Base-by-base conservation (phyloP, 371 early-diverging fungal genomes). In the Mucor plumbeus region DNA sequence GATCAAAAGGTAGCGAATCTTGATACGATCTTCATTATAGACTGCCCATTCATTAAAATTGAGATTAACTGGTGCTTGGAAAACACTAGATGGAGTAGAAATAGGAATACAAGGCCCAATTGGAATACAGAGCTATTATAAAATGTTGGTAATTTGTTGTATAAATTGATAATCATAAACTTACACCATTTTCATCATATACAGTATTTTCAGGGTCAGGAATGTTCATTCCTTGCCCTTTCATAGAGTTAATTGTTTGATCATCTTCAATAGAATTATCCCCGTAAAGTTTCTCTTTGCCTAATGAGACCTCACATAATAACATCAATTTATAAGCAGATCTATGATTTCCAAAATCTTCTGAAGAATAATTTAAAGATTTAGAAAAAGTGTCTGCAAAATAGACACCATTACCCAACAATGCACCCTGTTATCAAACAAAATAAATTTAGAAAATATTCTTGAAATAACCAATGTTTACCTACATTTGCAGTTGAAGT, bases 241-340 rank as follows among this genome's bases (percentile, higher is more conserved):
- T 82, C 19, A 85, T 76, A 15, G 82, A 81, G 63, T 72, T 47
- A 31, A 53, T 35, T 31, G 48, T 5, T 62, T 57, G 9, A 8
- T 38, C 31, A 14, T 5, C 8, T 21, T 21, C 6, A 4, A 3
- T 14, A 8, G 17, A n/a, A 0, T 53, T 9, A 21, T n/a, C 15
- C 6, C 19, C 10, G 7, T 53, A 31, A 6, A 61, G 17, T 0
- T 11, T 59, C 40, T 76, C 68, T 11, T 62, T 70, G 3, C 88
- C 90, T 2, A 88, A 71, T 0, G 88, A 85, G 8, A 88, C 88
- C 63, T 88, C 90, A 60, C 86, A 88, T 4, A 90, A 64, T 14
- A 88, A 63, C 26, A 88, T 57, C 19, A 82, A 35, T 5, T 55
- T 64, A 53, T 76, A 80, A 26, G 69, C 64, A 7, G 68, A 64